Base-by-base conservation (phyloP, 352 stramenopile genomes). In the Aphanomyces cochlioides region DNA sequence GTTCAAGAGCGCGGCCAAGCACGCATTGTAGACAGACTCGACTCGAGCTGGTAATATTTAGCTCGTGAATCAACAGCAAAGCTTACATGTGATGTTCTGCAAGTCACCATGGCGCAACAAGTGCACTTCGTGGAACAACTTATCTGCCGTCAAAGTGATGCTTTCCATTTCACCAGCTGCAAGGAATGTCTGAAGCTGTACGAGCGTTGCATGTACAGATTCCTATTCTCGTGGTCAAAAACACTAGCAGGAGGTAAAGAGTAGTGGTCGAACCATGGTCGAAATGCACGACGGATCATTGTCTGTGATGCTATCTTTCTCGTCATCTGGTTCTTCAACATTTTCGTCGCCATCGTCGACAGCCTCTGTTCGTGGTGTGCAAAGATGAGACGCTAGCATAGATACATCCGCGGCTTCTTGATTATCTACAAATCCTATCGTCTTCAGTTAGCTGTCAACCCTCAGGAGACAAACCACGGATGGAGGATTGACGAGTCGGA, bases 101-200 rank as follows among this genome's bases (percentile, higher is more conserved):
- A 17, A 10, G 36, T 37, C 37, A n/a, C 39, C 15, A 19, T 63
- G 8, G 13, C 40, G 47, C 36, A 70, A 37, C 1, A 70, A 39
- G 54, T 70, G 64, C 17, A 56, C 40, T 19, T 70, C 64, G 54
- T 70, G 64, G 12, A 61, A 63, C 40, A 70, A 5, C 21, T 70
- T 28, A 28, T 28, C 28, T 28, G 28, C 28, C 28, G 28, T 28
- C 28, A 28, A 28, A 28, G 28, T 47, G 13, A 7, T 47, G 13
- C 47, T 70, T 21, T 8, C 15, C 40, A 63, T 70, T 28, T 12
- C 28, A 15, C 59, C 43, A 4, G 19, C 36, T 10, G 28, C 17
- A n/a, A 64, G 12, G 12, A 36, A 13, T 10, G 47, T 56, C 28
- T 70, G 48, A 13, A 70, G 64, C 40, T 70, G 43, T 1, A 47